phyloP scores from a whole-genome alignment of 768 basidiomycete genomes.

The Suillus discolor region DNA sequence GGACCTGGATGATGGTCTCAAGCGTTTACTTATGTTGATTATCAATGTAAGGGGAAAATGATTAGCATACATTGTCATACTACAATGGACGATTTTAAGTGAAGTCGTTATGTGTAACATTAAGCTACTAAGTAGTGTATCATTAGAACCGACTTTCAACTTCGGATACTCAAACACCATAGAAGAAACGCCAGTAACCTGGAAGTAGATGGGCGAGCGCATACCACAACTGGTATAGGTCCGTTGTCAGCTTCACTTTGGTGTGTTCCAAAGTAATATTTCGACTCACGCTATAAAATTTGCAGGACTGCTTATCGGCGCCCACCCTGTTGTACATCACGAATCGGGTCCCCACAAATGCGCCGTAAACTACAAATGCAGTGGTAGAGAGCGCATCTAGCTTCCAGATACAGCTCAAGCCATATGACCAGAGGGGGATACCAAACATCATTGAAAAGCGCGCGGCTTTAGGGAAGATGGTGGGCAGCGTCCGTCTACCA shows the following conservation, averaged over 20 bases:
- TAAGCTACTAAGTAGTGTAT: background rate
- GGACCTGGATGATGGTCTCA: background rate
- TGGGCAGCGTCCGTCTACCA: conserved; percentile 46
- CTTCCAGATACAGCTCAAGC: conserved; percentile 39
- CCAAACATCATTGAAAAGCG: conserved; percentile 35
- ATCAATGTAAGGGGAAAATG: background rate
- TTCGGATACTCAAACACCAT: conserved; percentile 12
- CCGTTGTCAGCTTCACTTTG: background rate
- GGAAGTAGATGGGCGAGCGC: conserved; percentile 36
- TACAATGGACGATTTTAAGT: background rate
- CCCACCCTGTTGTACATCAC: conserved; percentile 28
- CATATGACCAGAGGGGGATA: conserved; percentile 40
- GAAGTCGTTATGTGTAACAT: background rate
- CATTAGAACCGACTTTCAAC: background rate
- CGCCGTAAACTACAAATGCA: conserved; percentile 33
- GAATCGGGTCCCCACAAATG: conserved; percentile 38
- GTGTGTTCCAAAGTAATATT: background rate
- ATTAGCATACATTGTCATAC: background rate
- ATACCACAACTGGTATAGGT: conserved; percentile 32
- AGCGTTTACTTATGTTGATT: background rate
- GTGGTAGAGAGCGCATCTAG: conserved; percentile 28
- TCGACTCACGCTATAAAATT: conserved; percentile 37
- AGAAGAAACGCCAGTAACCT: conserved; percentile 39
- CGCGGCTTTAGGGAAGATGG: conserved; percentile 41
- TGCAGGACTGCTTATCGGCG: conserved; percentile 40